Conservation (phyloP, 2,329 filamentous ascomycete genomes). For the Beauveria caledonica region DNA sequence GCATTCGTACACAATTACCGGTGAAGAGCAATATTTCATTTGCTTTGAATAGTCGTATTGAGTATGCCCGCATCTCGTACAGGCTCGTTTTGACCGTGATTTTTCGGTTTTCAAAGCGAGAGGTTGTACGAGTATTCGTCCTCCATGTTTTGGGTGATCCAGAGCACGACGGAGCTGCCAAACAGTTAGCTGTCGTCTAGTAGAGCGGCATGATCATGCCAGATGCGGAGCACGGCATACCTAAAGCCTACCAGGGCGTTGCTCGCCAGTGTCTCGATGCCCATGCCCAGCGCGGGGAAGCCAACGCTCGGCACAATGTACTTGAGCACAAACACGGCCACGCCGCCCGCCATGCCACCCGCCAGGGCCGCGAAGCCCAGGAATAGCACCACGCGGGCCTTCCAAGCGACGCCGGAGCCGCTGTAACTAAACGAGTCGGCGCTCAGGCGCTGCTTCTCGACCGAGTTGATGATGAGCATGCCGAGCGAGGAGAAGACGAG, state of each 20-base stretch:
- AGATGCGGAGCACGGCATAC: conserved; percentile 27
- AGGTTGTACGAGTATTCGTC: conserved; percentile 64
- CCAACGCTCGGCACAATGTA: conserved; percentile 48
- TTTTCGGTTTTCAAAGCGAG: conserved; percentile 37
- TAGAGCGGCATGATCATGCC: not conserved
- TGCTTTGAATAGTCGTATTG: not conserved
- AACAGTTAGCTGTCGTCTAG: not conserved
- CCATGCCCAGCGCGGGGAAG: conserved; percentile 56
- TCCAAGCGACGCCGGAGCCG: conserved; percentile 57
- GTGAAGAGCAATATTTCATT: not conserved
- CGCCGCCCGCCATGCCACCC: conserved; percentile 60
- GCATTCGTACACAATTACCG: not conserved
- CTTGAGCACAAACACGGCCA: conserved; percentile 60
- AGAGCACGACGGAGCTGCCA: conserved; percentile 52
- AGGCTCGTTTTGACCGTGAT: not conserved
- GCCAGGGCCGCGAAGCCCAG: conserved; percentile 57
- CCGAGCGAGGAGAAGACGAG: conserved; percentile 58
- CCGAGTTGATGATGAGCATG: conserved; percentile 64
- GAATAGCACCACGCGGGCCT: conserved; percentile 60
- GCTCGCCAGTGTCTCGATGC: conserved; percentile 57
- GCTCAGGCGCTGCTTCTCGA: conserved; percentile 58
- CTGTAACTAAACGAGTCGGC: conserved; percentile 56
- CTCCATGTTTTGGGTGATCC: conserved; percentile 66
- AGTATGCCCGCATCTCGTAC: not conserved
- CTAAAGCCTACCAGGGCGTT: conserved; percentile 56